These are phyloP conservation scores for Pilasporangium apinafurcum DNA, from an alignment of 352 stramenopile genomes.

Conservation along the genomic window DNA sequence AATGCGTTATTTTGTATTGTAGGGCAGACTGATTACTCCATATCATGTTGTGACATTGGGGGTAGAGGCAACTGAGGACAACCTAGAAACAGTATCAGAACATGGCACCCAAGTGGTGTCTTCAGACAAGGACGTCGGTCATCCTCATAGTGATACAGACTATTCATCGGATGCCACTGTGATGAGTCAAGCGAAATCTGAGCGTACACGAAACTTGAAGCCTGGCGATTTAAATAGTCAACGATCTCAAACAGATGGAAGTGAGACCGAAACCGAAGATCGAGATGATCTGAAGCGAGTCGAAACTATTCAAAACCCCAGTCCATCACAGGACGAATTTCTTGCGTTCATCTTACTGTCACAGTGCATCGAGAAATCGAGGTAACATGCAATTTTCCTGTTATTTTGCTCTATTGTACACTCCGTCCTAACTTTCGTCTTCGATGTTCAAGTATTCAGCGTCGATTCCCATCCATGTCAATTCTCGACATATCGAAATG, in stretches of 20 bases:
- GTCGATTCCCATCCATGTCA: neutral
- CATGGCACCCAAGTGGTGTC: neutral
- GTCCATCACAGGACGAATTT: slow-evolving; percentile 6
- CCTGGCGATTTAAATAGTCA: neutral
- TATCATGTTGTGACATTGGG: slow-evolving; percentile 27
- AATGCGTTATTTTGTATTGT: too few species aligned
- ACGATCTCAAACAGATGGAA: neutral
- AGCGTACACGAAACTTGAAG: neutral
- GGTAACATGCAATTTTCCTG: neutral
- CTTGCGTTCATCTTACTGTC: slow-evolving; percentile 6
- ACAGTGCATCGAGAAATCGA: neutral
- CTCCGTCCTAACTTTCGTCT: too few species aligned
- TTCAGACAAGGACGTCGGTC: neutral
- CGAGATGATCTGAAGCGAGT: neutral
- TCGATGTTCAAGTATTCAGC: slow-evolving; percentile 5
- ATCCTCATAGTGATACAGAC: neutral
- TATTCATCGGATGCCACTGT: neutral
- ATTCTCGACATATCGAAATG: slow-evolving; percentile 1
- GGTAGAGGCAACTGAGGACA: slow-evolving; percentile 21
- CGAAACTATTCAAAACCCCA: neutral
- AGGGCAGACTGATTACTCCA: slow-evolving; percentile 25
- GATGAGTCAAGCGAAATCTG: neutral
- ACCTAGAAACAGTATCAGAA: slow-evolving; percentile 1
- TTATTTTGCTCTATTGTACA: too few species aligned
- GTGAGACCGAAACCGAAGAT: neutral